These are phyloP conservation scores for Porogramme epimiltina DNA, from an alignment of 1,284 basidiomycete species.

Conservation along the genomic window DNA sequence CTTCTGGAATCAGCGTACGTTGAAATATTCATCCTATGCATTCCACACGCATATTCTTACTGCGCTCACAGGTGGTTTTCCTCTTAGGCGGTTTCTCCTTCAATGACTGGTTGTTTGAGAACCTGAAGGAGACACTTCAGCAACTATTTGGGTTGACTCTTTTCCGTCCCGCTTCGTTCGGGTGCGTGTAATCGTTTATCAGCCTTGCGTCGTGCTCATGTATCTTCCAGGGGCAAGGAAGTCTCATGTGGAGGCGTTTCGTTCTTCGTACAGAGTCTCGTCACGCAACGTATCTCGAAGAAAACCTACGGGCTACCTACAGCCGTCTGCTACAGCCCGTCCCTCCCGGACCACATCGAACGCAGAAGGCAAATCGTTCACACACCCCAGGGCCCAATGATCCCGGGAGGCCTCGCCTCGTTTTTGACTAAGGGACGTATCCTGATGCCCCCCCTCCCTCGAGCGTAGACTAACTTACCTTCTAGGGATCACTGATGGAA, in stretches of 20 bases:
- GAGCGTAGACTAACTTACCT: no score
- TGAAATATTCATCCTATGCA: no score
- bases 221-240: slow-evolving; percentile 23
- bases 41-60: neutral
- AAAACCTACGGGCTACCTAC: slow-evolving; percentile 38
- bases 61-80: slow-evolving; percentile 33
- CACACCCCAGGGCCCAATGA: no score
- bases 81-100: slow-evolving; percentile 41
- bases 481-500: no score
- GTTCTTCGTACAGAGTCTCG: slow-evolving; percentile 36
- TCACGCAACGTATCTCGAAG: slow-evolving; percentile 33
- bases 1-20: slow-evolving; percentile 4
- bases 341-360: slow-evolving; percentile 33
- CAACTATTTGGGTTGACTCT: slow-evolving; percentile 34
- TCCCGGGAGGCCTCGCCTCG: no score
- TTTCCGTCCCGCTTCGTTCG: slow-evolving; percentile 44
- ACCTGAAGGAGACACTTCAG: slow-evolving; percentile 27
- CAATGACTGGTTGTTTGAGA: slow-evolving; percentile 36
- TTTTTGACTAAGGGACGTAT: no score
- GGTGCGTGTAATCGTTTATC: slow-evolving; percentile 41
- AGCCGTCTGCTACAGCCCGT: slow-evolving; percentile 27
- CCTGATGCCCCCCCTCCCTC: no score
- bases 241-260: slow-evolving; percentile 38
- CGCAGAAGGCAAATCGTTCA: slow-evolving; percentile 19
- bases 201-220: neutral